These are phyloP conservation scores for Saccharomyces kudriavzevii DNA, from an alignment of 805 yeast species.

Conservation along the genomic window DNA sequence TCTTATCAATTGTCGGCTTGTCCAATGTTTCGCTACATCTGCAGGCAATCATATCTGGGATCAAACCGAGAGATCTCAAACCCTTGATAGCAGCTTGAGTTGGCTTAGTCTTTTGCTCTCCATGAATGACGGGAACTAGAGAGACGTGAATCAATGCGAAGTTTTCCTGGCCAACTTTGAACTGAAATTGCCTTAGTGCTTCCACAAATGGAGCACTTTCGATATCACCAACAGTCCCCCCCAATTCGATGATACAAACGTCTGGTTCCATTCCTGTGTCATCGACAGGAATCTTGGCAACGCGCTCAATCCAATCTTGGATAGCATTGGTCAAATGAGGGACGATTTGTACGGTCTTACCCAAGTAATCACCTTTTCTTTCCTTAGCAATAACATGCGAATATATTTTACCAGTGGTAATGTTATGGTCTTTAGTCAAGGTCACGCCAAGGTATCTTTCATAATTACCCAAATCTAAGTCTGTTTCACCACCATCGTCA, in stretches of 20 bases:
- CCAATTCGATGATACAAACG: conserved; percentile 92
- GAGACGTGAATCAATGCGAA: conserved; percentile 96
- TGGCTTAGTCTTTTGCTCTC: conserved; percentile 98
- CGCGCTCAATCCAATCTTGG: conserved; percentile 97
- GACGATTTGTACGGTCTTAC: conserved; percentile 98
- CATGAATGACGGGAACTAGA: conserved; percentile 93
- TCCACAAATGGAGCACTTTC: conserved; percentile 98
- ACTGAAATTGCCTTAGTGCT: conserved; percentile 97
- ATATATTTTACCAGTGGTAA: conserved; percentile 96
- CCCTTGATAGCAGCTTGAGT: conserved; percentile 99
- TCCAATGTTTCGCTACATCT: conserved; percentile 84
- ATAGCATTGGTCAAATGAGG: conserved; percentile 96
- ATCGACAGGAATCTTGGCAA: conserved; percentile 87
- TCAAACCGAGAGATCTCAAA: conserved; percentile 86
- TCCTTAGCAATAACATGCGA: conserved; percentile 89
- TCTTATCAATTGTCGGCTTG: conserved; percentile 80
- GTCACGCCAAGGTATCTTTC: conserved; percentile 94
- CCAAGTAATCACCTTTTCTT: conserved; percentile 94
- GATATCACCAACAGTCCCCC: conserved; percentile 99
- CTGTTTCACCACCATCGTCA: conserved; percentile 98
- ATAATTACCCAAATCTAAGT: conserved; percentile 94
- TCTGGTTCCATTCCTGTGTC: conserved; percentile 83
- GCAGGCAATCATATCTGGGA: conserved; percentile 96
- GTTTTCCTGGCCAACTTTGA: conserved; percentile 88
- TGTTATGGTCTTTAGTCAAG: conserved; percentile 87